These are phyloP conservation scores for Soucietia sequanensis DNA, from an alignment of 805 yeast genomes.

Conservation along the genomic window DNA sequence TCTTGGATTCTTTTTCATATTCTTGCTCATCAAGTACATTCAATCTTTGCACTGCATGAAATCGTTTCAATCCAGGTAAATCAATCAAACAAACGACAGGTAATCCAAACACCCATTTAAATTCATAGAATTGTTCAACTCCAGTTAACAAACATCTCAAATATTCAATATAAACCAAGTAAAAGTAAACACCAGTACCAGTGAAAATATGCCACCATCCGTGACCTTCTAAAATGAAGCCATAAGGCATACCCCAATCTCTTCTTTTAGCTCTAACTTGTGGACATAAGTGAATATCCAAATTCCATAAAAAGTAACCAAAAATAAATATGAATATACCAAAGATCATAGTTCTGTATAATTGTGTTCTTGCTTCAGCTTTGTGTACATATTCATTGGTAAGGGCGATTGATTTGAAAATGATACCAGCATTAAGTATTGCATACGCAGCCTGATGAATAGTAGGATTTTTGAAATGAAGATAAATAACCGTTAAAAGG, in stretches of 20 bases:
- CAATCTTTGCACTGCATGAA: slow-evolving; percentile 15
- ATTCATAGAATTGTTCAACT: slow-evolving; percentile 51
- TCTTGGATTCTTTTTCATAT: slow-evolving; percentile 11
- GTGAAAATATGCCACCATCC: slow-evolving; percentile 97
- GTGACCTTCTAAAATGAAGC: slow-evolving; percentile 84
- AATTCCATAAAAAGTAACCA: slow-evolving; percentile 86
- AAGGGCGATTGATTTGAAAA: slow-evolving; percentile 55
- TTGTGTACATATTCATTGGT: slow-evolving; percentile 55
- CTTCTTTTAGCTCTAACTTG: slow-evolving; percentile 60
- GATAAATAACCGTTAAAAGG: slow-evolving; percentile 66
- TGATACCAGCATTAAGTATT: slow-evolving; percentile 67
- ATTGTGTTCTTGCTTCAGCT: slow-evolving; percentile 39
- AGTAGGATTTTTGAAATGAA: slow-evolving; percentile 75
- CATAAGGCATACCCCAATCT: slow-evolving; percentile 74
- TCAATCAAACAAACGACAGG: slow-evolving; percentile 46
- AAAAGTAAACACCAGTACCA: slow-evolving; percentile 84
- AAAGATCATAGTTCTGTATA: slow-evolving; percentile 53
- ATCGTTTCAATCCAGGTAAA: slow-evolving; percentile 20
- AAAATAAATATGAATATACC: slow-evolving; percentile 64
- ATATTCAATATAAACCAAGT: slow-evolving; percentile 75
- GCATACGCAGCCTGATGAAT: slow-evolving; percentile 90
- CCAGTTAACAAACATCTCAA: slow-evolving; percentile 66
- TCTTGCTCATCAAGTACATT: slow-evolving; percentile 7
- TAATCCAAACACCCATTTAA: slow-evolving; percentile 58
- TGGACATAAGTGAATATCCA: slow-evolving; percentile 79